Evolutionary conservation across 2,329 filamentous ascomycete genomes (phyloP), one percentile per base, ranked within the genome.

Genomic region (Microdochium bolleyi): DNA sequence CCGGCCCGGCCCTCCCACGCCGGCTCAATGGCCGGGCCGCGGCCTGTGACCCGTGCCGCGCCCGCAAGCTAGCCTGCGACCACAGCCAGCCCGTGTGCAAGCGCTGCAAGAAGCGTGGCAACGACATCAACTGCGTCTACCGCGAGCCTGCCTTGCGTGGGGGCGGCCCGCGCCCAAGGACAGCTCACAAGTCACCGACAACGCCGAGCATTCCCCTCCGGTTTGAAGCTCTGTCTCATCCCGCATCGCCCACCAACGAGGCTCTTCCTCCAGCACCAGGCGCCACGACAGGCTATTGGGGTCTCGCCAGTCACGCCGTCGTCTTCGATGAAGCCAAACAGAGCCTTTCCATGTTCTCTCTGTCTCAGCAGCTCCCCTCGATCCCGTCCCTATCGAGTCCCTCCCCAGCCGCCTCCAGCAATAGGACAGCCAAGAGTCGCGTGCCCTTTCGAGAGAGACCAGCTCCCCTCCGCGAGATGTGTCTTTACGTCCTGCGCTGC

Each of bases 251-350:
- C 7, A 16, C 7, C 34, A 24, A 19, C 41, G 41, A 46, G 3
- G 41, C n/a, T 2, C 7, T 24, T 3, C 41, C 41, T 19, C 9
- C 9, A 16, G 19, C 16, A 7, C 16, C 19, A 19, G 10, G 14
- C 7, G n/a, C 24, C 21, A 32, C 49, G 3, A 51, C 46, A 4
- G 54, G 54, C n/a, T 55, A 53, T 27, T 32, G 53, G 21, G 54
- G 54, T 11, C 49, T 60, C 10, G 60, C 64, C 14, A 64, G 61
- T 22, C 61, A 57, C n/a, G 63, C 60, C 52, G 67, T 67, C 48
- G 66, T 66, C 3, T 68, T 68, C 49, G 64, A 69, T 32, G 66
- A 66, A 24, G 58, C 65, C 0, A 54, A 67, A 8, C 64, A 69
- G 38, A 66, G 61, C 3, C 60, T 68, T 19, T 16, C 49, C 64